Base-by-base conservation (phyloP, 1,284 basidiomycete genomes). In the Microbotryum lychnidis-dioicae region DNA sequence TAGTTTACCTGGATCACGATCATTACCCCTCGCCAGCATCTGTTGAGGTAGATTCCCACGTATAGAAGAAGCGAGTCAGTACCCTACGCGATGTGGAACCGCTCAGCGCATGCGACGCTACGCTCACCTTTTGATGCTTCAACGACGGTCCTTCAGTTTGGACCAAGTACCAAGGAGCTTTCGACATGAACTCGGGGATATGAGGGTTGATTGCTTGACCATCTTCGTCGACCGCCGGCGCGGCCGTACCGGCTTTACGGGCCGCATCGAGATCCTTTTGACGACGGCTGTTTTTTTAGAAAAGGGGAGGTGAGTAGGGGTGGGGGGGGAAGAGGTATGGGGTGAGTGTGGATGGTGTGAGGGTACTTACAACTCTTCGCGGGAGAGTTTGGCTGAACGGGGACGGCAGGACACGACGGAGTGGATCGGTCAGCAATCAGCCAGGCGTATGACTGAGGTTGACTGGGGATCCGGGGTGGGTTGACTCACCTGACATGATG, bases 161-260 rank as follows among this genome's bases (percentile, higher is more conserved):
- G 76, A 93, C 89, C 71, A 97, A 83, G 76, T 97, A 99, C 96
- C 96, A 99, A 67, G 96, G 96, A 20, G 91, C 94, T 77, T 97
- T 91, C 7, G 75, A 72, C 76, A 78, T 78, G 68, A 76, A 78
- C 55, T 73, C 67, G 75, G 94, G 94, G 76, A 98, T 97, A 77
- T 98, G 94, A 44, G 96, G 96, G 74, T 98, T 99, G 78, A 98
- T 97, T 58, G 90, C 84, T 73, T 84, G 86, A 60, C 93, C 96
- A 46, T 96, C 87, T 74, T 91, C 88, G 74, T 97, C 94, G 52
- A 96, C 79, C 54, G 91, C 93, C 45, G 93, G 90, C 25, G 93
- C 90, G 12, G 92, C 94, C 33, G 91, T 97, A 77, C 94, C 94
- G 52, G 94, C 94, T 79, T 97, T 97, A 64, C 94, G 87, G 9